Percentiles rank a stretch among this genome's conserved stretches.
These are phyloP conservation scores for Arthrobotrys sinensis DNA, from an alignment of 2,329 filamentous ascomycete species.

Conservation along the genomic window DNA sequence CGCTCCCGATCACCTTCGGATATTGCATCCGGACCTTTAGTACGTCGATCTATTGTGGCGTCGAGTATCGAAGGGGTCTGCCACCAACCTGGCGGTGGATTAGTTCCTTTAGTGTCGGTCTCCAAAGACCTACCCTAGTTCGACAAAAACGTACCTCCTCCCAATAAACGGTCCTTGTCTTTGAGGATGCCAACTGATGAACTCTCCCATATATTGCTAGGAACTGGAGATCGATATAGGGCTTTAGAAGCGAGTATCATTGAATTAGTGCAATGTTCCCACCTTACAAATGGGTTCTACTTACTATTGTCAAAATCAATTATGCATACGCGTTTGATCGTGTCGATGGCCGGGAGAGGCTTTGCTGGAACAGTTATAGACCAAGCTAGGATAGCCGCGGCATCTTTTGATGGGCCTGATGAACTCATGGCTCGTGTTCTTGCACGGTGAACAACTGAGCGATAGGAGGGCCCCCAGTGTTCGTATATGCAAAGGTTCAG, in stretches of 20 bases:
- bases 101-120: neutral
- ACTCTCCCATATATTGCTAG: slow-evolving; percentile 56
- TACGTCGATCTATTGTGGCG: slow-evolving; percentile 28
- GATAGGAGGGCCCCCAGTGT: neutral
- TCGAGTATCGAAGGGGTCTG: slow-evolving; percentile 58
- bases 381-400: slow-evolving; percentile 24
- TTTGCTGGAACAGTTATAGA: slow-evolving; percentile 31
- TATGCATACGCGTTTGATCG: slow-evolving; percentile 50
- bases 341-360: slow-evolving; percentile 38
- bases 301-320: slow-evolving; percentile 60
- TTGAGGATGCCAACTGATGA: slow-evolving; percentile 47
- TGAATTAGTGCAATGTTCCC: neutral
- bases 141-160: slow-evolving; percentile 37
- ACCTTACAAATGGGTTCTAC: neutral
- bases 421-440: slow-evolving; percentile 37
- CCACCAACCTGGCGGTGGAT: slow-evolving; percentile 44
- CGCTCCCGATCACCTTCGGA: neutral
- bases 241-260: slow-evolving; percentile 10
- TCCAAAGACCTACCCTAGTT: neutral
- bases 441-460: no score
- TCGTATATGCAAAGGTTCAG: neutral
- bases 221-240: slow-evolving; percentile 53
- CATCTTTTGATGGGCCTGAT: neutral
- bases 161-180: slow-evolving; percentile 47
- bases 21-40: neutral